phyloP scores from a whole-genome alignment of 2,329 filamentous ascomycete genomes.

The Aureobasidium sp. region DNA sequence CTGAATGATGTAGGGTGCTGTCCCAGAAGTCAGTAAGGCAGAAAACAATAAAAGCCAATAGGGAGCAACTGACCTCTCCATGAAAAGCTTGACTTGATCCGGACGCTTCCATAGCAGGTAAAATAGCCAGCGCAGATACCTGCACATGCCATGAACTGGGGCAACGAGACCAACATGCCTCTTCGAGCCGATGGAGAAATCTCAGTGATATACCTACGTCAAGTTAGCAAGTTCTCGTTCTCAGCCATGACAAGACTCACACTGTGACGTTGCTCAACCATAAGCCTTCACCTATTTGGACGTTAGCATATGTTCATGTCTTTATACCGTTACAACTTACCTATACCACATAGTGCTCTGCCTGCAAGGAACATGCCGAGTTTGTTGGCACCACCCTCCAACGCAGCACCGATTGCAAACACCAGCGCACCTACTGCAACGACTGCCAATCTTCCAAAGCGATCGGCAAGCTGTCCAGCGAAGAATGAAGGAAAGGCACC shows the following conservation, averaged over 20 bases:
- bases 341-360: conserved; percentile 46
- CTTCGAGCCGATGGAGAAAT: conserved; percentile 47
- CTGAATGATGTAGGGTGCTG: conserved; percentile 45
- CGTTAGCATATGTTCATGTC: no score
- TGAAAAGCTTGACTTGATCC: not conserved
- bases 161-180: conserved; percentile 17
- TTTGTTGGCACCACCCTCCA: conserved; percentile 43
- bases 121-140: conserved; percentile 52
- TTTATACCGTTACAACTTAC: no score
- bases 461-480: conserved; percentile 49
- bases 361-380: conserved; percentile 49
- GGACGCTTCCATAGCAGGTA: conserved; percentile 48
- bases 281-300: conserved; percentile 43
- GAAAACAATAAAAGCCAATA: conserved; percentile 42
- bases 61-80: not conserved
- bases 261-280: conserved; percentile 44
- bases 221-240: not conserved
- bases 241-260: no score
- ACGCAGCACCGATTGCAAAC: conserved; percentile 45
- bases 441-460: conserved; percentile 41
- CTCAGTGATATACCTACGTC: conserved; percentile 48
- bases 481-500: conserved; percentile 48
- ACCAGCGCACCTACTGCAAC: conserved; percentile 45
- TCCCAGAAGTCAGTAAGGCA: conserved; percentile 27
- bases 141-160: conserved; percentile 28